Evolutionary conservation across 768 basidiomycete species (phyloP), one percentile per base, ranked within the genome.

Genomic region (Albatrellus ellisii): DNA sequence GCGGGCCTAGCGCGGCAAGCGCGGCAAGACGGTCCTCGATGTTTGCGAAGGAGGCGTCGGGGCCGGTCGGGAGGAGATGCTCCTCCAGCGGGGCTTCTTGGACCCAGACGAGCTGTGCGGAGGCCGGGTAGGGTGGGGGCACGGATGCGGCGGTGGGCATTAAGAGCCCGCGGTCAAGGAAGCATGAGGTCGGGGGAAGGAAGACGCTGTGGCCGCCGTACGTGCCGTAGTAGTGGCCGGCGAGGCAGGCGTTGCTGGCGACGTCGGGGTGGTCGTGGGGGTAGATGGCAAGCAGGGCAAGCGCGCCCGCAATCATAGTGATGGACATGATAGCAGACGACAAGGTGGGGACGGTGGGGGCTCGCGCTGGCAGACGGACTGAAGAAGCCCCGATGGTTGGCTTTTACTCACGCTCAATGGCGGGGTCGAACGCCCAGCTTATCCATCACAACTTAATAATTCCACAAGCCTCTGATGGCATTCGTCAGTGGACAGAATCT

Each of bases 191-290:
- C 47, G 67, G 58, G 12, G 66, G 53, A 32, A 63, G 49, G 48
- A 80, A 68, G 45, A 82, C 50, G 53, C 70, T 70, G 42, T 68
- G 62, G 43, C 69, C 64, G 38, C 68, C 68, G 46, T 69, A 72
- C 21, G 68, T 72, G 36, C 81, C 81, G 46, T 72, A 67, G 58
- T 72, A 80, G 46, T 50, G 67, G 32, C 60, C 45, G 2, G 65
- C 60, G 9, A 79, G 56, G 55, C 80, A 82, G 2, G 42, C 53
- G 22, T 61, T 54, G 29, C 7, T 31, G 12, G 52, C 45, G 44
- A 72, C 56, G n/a, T 69, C 42, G 7, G 56, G 54, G 3, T 62
- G 58, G 20, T 63, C 52, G 48, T 70, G 69, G 2, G 74, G 70
- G 5, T 66, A 61, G 25, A 74, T 52, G 25, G 73, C 66, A 31